These are phyloP conservation scores for Puccinia horiana DNA, from an alignment of 1,284 basidiomycete species.

Conservation along the genomic window DNA sequence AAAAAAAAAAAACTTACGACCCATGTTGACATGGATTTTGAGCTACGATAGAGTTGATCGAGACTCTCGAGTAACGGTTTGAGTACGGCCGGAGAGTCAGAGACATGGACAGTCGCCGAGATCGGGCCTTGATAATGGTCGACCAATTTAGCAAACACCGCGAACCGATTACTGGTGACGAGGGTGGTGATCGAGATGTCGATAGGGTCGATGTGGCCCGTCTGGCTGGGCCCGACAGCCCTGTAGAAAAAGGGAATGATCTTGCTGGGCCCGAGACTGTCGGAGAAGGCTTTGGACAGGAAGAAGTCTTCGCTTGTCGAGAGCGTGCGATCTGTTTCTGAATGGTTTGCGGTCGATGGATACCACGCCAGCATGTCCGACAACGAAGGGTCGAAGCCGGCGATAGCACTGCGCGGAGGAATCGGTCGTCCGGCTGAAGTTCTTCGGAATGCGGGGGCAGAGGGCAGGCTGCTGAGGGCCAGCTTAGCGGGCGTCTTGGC, in stretches of 20 bases:
- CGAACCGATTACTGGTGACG: constrained; percentile 75
- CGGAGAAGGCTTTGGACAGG: constrained; percentile 45
- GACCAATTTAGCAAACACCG: constrained; percentile 70
- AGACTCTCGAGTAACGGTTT: constrained; percentile 33
- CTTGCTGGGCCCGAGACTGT: constrained; percentile 64
- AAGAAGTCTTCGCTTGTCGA: constrained; percentile 43
- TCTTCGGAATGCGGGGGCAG: constrained; percentile 11
- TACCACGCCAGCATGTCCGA: constrained; percentile 23
- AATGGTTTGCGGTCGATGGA: background rate
- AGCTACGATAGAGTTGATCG: constrained; percentile 37
- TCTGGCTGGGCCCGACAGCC: constrained; percentile 61
- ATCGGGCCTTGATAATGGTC: constrained; percentile 76
- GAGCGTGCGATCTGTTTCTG: background rate
- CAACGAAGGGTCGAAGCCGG: constrained; percentile 6
- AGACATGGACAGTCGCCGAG: constrained; percentile 75
- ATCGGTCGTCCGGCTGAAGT: background rate
- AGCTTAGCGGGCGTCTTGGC: constrained; percentile 5
- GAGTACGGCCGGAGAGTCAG: constrained; percentile 50
- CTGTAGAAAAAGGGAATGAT: constrained; percentile 78
- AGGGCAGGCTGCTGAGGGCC: background rate
- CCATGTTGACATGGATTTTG: constrained; percentile 45
- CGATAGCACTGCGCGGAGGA: background rate
- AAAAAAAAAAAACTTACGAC: constrained; percentile 15
- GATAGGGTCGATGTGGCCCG: constrained; percentile 56
- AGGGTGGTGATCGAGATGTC: constrained; percentile 81